Evolutionary conservation across 2,329 filamentous ascomycete species (phyloP).

Genomic region (Talaromyces sp.): DNA sequence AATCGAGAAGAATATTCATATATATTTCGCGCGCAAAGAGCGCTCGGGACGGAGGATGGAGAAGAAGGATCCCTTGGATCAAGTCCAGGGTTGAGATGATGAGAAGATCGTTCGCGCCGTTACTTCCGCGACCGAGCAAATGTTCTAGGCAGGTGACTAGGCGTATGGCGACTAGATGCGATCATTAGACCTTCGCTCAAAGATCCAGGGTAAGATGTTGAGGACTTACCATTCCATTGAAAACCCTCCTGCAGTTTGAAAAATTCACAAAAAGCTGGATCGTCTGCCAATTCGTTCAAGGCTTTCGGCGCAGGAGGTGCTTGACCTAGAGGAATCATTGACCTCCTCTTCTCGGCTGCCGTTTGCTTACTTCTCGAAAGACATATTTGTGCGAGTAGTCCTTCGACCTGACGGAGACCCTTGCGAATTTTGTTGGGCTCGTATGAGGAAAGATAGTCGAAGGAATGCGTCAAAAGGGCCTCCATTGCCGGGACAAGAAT

Average conservation of each 20-base stretch:
- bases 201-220: no score
- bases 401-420: constrained; percentile 89
- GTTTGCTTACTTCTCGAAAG: constrained; percentile 55
- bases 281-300: constrained; percentile 67
- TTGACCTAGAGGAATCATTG: constrained; percentile 38
- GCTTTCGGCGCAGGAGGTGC: constrained; percentile 54
- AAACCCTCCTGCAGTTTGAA: constrained; percentile 96
- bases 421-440: constrained; percentile 88
- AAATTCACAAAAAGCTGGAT: constrained; percentile 91
- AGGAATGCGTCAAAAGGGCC: constrained; percentile 83
- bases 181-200: background rate
- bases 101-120: constrained; percentile 80
- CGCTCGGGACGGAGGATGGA: constrained; percentile 84
- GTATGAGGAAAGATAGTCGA: constrained; percentile 93
- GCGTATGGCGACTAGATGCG: constrained; percentile 66
- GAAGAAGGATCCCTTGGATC: constrained; percentile 79
- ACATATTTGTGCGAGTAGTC: constrained; percentile 90
- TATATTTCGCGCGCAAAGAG: constrained; percentile 86
- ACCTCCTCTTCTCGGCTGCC: constrained; percentile 41
- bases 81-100: constrained; percentile 85
- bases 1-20: constrained; percentile 95
- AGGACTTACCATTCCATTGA: constrained; percentile 74
- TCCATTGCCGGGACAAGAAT: constrained; percentile 62
- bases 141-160: constrained; percentile 82
- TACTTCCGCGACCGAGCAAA: constrained; percentile 74